Evolutionary conservation across 2,329 filamentous ascomycete species (phyloP).

Genomic region (Xylariaceae sp.): DNA sequence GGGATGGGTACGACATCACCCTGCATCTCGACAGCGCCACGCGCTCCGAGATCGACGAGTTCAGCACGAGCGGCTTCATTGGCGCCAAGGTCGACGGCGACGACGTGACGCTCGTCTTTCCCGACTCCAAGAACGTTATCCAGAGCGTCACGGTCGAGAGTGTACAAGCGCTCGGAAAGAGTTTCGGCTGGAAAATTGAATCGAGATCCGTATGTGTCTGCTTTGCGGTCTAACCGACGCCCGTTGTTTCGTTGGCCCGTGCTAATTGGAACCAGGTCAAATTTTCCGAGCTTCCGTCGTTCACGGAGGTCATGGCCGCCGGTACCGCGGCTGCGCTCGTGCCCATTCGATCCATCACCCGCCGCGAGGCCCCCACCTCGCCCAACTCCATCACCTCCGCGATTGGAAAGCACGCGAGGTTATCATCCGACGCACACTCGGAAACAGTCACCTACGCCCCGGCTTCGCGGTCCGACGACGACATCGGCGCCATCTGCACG

Average conservation of each 20-base stretch:
- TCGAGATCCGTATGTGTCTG: constrained; percentile 55
- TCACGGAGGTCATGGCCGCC: constrained; percentile 78
- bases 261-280: constrained; percentile 49
- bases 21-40: constrained; percentile 85
- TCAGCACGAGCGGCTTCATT: constrained; percentile 90
- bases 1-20: constrained; percentile 86
- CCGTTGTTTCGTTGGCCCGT: neutral
- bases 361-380: constrained; percentile 44
- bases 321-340: constrained; percentile 90
- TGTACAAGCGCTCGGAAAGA: constrained; percentile 68
- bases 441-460: constrained; percentile 55
- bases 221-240: neutral
- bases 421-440: constrained; percentile 36
- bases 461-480: constrained; percentile 48
- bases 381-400: constrained; percentile 39
- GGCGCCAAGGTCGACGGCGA: constrained; percentile 62
- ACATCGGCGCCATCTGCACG: constrained; percentile 68
- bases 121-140: constrained; percentile 83
- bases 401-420: constrained; percentile 35
- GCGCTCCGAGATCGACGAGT: constrained; percentile 87
- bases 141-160: constrained; percentile 66
- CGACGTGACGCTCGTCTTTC: constrained; percentile 72
- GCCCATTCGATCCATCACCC: constrained; percentile 85
- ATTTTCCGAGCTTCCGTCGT: constrained; percentile 52
- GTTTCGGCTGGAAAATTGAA: constrained; percentile 82